Evolutionary conservation across 2,329 filamentous ascomycete genomes (phyloP), one percentile per base, ranked within the genome.

Genomic region (Fusarium nodosum): DNA sequence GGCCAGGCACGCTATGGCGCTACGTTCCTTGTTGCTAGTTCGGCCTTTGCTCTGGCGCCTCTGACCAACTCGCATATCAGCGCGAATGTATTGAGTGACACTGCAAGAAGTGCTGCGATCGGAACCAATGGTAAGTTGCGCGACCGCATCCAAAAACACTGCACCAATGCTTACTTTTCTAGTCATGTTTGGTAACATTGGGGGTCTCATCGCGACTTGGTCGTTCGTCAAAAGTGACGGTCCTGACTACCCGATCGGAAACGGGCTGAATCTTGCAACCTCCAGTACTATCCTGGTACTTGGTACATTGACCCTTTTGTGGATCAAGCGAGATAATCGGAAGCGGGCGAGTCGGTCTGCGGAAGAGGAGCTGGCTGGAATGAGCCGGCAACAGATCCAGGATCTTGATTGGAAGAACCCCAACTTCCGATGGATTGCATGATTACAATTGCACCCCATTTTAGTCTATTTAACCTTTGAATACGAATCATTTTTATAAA

Each of bases 51-150:
- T 16, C 33, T 66, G 10, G 65, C 28, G 10, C 65, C 65, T 18
- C 31, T 68, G 86, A 66, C 61, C 2, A 66, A 66, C 20, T 66
- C 61, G 3, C 61, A 66, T 57, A 88, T 86, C 1, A 87, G 89
- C 0, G 90, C 90, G 9, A 93, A 93, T 69, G 90, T 93, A 0
- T 85, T 92, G 10, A 89, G 88, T 6, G 91, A 93, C 70, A 91
- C 91, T 0, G 88, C 91, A 0, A 85, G 90, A 16, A 88, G 87
- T 12, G 85, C 88, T 1, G 89, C 89, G 5, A 91, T 93, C 45
- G 90, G 87, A 13, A 86, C 85, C 0, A 88, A 88, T 48, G 51
- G 61, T 66, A 41, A 0, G 36, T 61, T 28, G 1, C 5, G 2
- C 10, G 0, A 5, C 3, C 3, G 3, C 16, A 22, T 3, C 5